Percentiles rank a stretch among this genome's conserved stretches.
phyloP scores from a whole-genome alignment of 257 asterid species.

The Solanum chaucha region DNA sequence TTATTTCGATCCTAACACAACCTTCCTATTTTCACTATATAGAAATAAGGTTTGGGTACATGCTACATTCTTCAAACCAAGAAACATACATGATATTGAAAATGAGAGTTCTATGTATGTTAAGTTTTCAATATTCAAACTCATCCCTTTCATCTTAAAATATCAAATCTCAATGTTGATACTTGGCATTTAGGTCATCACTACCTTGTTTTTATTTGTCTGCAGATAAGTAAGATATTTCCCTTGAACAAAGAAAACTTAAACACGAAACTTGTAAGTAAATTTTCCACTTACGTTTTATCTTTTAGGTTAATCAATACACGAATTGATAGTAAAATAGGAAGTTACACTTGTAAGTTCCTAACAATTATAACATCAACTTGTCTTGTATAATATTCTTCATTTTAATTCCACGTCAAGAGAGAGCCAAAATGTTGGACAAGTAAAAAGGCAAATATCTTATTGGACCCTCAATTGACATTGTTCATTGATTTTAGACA shows the following conservation, averaged over 20 bases:
- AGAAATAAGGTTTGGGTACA: not conserved
- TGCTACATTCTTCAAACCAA: accelerated
- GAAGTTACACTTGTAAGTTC: not conserved
- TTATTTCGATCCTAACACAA: no score
- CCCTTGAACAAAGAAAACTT: not conserved
- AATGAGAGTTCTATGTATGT: not conserved
- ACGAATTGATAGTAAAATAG: not conserved
- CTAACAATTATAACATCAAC: not conserved
- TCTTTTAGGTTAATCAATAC: not conserved
- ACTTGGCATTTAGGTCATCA: not conserved
- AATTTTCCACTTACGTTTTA: not conserved
- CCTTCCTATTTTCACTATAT: accelerated
- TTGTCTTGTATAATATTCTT: not conserved
- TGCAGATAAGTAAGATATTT: not conserved
- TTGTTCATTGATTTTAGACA: not conserved
- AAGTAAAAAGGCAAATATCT: not conserved
- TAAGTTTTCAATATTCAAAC: not conserved
- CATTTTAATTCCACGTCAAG: not conserved
- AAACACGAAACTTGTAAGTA: not conserved
- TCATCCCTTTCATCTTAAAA: not conserved
- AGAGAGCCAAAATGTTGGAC: not conserved
- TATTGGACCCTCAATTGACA: not conserved
- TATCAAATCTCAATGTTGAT: not conserved
- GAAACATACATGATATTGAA: not conserved
- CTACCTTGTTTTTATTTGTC: not conserved